phyloP scores from a whole-genome alignment of 768 basidiomycete species.

The Lentinula edodes region DNA sequence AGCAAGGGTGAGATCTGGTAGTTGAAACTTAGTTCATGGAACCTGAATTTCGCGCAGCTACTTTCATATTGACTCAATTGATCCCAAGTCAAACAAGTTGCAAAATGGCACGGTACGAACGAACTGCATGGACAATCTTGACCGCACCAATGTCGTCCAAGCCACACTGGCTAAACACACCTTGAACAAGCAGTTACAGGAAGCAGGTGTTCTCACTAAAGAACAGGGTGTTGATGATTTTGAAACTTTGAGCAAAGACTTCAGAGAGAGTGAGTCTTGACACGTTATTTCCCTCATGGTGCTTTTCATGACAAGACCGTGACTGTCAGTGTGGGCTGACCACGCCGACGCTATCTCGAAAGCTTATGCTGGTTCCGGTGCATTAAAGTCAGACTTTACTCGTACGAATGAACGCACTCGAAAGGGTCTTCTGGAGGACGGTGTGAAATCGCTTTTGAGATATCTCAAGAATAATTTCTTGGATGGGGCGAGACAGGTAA shows the following conservation, averaged over 20 bases:
- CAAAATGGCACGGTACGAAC: slow-evolving; percentile 84
- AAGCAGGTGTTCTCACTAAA: slow-evolving; percentile 63
- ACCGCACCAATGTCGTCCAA: slow-evolving; percentile 96
- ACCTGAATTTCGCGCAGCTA: slow-evolving; percentile 41
- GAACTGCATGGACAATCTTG: slow-evolving; percentile 97
- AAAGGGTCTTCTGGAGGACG: slow-evolving; percentile 79
- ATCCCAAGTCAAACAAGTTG: slow-evolving; percentile 40
- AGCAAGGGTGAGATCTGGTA: slow-evolving; percentile 51
- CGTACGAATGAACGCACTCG: slow-evolving; percentile 85
- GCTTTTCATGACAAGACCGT: background rate
- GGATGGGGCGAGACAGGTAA: slow-evolving; percentile 86
- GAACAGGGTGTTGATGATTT: slow-evolving; percentile 79
- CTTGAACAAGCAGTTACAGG: slow-evolving; percentile 70
- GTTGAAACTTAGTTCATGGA: background rate
- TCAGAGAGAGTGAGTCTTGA: slow-evolving; percentile 78
- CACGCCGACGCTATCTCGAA: slow-evolving; percentile 88
- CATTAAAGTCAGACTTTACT: slow-evolving; percentile 95
- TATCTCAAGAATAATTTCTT: slow-evolving; percentile 97
- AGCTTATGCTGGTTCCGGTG: slow-evolving; percentile 93
- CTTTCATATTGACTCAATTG: slow-evolving; percentile 60
- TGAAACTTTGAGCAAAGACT: slow-evolving; percentile 70
- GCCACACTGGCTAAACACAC: slow-evolving; percentile 85
- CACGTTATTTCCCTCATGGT: slow-evolving; percentile 4
- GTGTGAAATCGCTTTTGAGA: slow-evolving; percentile 74
- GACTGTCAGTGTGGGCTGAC: slow-evolving; percentile 85